Evolutionary conservation across 768 basidiomycete species (phyloP).

Genomic region (Russula ochroleuca): DNA sequence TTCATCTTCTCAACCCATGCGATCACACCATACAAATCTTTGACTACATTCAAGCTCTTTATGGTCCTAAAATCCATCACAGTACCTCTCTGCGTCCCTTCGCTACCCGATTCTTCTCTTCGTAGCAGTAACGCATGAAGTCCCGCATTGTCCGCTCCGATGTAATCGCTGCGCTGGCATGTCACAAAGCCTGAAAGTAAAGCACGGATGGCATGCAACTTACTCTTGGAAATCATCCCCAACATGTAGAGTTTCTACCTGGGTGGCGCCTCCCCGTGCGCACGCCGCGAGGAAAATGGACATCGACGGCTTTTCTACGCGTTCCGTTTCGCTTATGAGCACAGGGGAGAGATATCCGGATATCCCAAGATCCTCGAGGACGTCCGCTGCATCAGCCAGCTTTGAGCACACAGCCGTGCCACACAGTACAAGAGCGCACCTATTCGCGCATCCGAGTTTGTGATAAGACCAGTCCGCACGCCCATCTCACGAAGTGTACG

Average conservation of each 20-base stretch:
- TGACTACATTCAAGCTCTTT: slow-evolving; percentile 33
- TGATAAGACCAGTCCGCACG: slow-evolving; percentile 56
- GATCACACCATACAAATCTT: slow-evolving; percentile 37
- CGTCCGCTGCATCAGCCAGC: slow-evolving; percentile 35
- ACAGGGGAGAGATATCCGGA: slow-evolving; percentile 47
- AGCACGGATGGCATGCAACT: neutral
- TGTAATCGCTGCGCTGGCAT: slow-evolving; percentile 51
- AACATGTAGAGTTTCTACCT: slow-evolving; percentile 55
- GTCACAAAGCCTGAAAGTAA: neutral
- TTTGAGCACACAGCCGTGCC: neutral
- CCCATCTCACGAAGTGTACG: slow-evolving; percentile 42
- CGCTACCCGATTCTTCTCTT: slow-evolving; percentile 46
- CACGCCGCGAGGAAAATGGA: slow-evolving; percentile 54
- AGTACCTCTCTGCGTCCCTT: slow-evolving; percentile 42
- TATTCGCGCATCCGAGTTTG: slow-evolving; percentile 70
- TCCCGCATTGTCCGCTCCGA: slow-evolving; percentile 55
- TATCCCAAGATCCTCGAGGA: slow-evolving; percentile 57
- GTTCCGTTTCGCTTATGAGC: slow-evolving; percentile 65
- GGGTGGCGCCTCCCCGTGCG: slow-evolving; percentile 34
- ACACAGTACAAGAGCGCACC: slow-evolving; percentile 40
- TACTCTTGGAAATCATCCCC: slow-evolving; percentile 71
- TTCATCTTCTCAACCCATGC: slow-evolving; percentile 35
- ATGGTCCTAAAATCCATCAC: slow-evolving; percentile 42
- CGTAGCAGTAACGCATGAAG: slow-evolving; percentile 56
- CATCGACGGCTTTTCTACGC: slow-evolving; percentile 61